These are phyloP conservation scores for Lagerstroemia speciosa DNA, from an alignment of 345 rosid genomes.

Conservation along the genomic window DNA sequence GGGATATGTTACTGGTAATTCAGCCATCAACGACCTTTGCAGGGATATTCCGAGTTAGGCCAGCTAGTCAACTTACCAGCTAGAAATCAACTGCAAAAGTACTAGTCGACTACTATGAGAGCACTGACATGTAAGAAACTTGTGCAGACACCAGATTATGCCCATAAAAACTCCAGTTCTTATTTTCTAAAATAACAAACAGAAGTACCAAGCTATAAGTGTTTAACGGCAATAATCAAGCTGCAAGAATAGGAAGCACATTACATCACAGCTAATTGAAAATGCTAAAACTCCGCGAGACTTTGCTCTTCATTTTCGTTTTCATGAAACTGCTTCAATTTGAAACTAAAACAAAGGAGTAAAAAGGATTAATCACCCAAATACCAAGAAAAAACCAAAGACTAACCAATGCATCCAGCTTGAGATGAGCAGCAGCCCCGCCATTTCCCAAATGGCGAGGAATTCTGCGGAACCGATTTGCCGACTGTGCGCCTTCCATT, in stretches of 20 bases:
- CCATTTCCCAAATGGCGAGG: constrained; percentile 31
- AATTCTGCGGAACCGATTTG: constrained; percentile 49
- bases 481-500: constrained; percentile 15
- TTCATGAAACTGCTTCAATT: neutral
- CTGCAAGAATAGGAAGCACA: neutral
- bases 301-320: neutral
- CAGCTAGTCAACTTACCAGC: neutral
- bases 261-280: neutral
- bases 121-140: neutral
- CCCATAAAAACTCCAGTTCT: neutral
- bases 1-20: neutral
- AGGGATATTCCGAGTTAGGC: neutral
- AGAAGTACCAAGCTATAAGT: neutral
- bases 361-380: neutral
- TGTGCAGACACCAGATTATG: neutral
- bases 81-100: neutral
- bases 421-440: constrained; percentile 29
- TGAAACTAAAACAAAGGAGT: neutral
- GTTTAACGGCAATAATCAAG: neutral
- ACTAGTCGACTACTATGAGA: no score
- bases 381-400: neutral
- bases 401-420: constrained; percentile 50
- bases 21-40: neutral
- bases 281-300: neutral
- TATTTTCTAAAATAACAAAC: neutral